Percentiles rank a stretch among this genome's conserved stretches.
These are phyloP conservation scores for Postia placenta DNA, from an alignment of 768 basidiomycete genomes.

Conservation along the genomic window DNA sequence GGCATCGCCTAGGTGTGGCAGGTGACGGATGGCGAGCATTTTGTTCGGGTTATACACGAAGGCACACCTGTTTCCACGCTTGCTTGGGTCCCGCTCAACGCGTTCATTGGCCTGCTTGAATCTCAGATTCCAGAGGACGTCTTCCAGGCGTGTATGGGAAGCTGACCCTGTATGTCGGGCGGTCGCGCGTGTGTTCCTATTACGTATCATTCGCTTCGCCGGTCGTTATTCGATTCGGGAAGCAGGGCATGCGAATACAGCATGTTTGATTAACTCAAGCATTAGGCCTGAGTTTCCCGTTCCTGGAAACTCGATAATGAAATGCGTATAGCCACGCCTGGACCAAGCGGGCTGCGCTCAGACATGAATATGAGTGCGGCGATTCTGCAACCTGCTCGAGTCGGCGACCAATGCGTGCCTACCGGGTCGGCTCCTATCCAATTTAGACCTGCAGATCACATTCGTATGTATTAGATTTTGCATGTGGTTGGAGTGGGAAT, in stretches of 20 bases:
- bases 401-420: too few species aligned
- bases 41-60: constrained; percentile 40
- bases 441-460: too few species aligned
- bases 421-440: too few species aligned
- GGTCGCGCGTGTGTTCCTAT: neutral
- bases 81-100: constrained; percentile 30
- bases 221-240: neutral
- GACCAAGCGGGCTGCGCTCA: too few species aligned
- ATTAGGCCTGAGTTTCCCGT: neutral
- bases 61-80: constrained; percentile 32
- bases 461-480: too few species aligned
- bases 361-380: neutral
- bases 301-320: neutral
- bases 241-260: neutral
- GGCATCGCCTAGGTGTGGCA: constrained; percentile 33
- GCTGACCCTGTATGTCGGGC: neutral
- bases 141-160: constrained; percentile 17
- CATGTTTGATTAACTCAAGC: constrained; percentile 1
- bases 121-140: constrained; percentile 30
- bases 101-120: constrained; percentile 29
- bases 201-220: neutral
- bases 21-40: constrained; percentile 15
- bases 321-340: neutral
- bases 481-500: too few species aligned
- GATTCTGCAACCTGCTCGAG: too few species aligned